Conservation (phyloP, 192 early-diverging fungal genomes). For the Glomus cerebriforme region DNA sequence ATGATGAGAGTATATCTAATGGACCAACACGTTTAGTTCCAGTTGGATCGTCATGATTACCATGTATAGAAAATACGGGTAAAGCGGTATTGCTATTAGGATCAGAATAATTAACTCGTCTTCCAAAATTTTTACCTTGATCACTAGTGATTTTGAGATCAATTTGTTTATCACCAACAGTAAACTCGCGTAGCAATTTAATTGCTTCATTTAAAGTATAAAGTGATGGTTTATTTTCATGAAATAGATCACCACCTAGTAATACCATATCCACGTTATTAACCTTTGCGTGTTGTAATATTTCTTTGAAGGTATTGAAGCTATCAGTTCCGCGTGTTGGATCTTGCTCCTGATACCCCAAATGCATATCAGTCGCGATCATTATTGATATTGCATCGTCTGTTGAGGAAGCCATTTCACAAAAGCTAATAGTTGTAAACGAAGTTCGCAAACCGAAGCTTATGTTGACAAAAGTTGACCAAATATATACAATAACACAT, state of each 20-base stretch:
- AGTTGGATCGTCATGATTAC: slow-evolving; percentile 95
- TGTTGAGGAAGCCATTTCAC: not conserved
- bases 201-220: slow-evolving; percentile 72
- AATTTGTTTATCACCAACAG: slow-evolving; percentile 68
- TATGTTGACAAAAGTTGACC: no score
- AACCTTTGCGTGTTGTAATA: slow-evolving; percentile 71
- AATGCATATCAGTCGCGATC: slow-evolving; percentile 91
- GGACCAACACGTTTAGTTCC: slow-evolving; percentile 67
- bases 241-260: slow-evolving; percentile 94
- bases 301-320: slow-evolving; percentile 84
- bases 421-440: not conserved
- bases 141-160: slow-evolving; percentile 78
- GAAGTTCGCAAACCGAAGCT: not conserved
- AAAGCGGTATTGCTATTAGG: slow-evolving; percentile 82
- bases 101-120: slow-evolving; percentile 43
- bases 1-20: slow-evolving; percentile 75
- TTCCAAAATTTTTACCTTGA: slow-evolving; percentile 42
- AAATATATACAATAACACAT: no score
- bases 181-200: slow-evolving; percentile 65
- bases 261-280: slow-evolving; percentile 84
- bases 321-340: slow-evolving; percentile 84
- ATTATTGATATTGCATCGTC: slow-evolving; percentile 52
- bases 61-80: slow-evolving; percentile 95
- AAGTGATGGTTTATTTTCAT: slow-evolving; percentile 91
- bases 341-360: slow-evolving; percentile 92